Percentiles rank a stretch among this genome's conserved stretches.
Conservation (phyloP, 2,329 filamentous ascomycete species). For the Colletotrichum karsti region DNA sequence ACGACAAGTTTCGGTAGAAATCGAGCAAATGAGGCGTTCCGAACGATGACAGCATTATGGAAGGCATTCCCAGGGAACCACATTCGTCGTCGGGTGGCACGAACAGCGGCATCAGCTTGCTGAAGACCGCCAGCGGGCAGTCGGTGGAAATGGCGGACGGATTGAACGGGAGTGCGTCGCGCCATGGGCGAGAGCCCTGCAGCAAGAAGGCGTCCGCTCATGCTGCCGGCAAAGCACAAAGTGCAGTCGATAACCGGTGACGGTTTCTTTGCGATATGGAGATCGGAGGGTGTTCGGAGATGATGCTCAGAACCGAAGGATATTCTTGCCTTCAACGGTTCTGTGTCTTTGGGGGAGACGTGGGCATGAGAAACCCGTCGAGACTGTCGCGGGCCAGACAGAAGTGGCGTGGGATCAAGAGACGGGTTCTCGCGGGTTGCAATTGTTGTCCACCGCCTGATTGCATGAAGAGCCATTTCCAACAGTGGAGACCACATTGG, state of each 20-base stretch:
- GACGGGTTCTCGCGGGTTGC: slow-evolving; percentile 16
- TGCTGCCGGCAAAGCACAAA: slow-evolving; percentile 45
- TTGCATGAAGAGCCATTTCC: slow-evolving; percentile 26
- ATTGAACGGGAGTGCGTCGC: slow-evolving; percentile 65
- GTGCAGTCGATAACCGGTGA: background rate
- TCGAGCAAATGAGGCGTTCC: slow-evolving; percentile 71
- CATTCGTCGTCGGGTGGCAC: slow-evolving; percentile 68
- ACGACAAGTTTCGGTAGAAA: slow-evolving; percentile 87
- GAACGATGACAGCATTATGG: slow-evolving; percentile 76
- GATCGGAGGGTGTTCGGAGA: background rate
- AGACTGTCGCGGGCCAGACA: slow-evolving; percentile 2
- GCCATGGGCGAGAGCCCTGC: slow-evolving; percentile 74
- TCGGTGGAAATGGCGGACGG: slow-evolving; percentile 71
- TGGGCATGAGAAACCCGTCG: slow-evolving; percentile 3
- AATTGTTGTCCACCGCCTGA: background rate
- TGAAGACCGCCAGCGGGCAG: slow-evolving; percentile 75
- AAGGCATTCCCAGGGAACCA: slow-evolving; percentile 87
- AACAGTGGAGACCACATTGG: slow-evolving; percentile 19
- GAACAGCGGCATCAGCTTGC: slow-evolving; percentile 69
- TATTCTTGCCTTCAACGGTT: background rate
- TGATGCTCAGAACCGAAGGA: background rate
- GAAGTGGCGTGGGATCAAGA: slow-evolving; percentile 7
- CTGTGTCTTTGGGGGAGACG: background rate
- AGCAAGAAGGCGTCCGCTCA: slow-evolving; percentile 81
- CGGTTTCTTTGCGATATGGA: slow-evolving; percentile 1